These are phyloP conservation scores for Fusarium tanahbumbuense DNA, from an alignment of 2,329 filamentous ascomycete species.

Conservation along the genomic window DNA sequence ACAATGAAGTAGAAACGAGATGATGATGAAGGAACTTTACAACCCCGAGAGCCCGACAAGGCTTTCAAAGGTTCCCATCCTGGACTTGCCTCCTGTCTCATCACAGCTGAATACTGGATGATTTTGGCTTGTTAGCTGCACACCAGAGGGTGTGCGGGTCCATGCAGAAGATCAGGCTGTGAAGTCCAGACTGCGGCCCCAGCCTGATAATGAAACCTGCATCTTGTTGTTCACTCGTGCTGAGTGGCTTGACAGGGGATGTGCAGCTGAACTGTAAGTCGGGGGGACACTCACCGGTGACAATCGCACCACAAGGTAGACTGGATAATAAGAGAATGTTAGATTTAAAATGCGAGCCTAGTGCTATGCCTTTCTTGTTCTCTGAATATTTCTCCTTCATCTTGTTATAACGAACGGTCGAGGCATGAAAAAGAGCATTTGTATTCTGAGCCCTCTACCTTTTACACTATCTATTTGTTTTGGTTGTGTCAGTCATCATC, in stretches of 20 bases:
- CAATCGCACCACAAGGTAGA: not conserved
- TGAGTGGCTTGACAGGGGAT: conserved; percentile 27
- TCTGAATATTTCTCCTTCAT: rapidly evolving
- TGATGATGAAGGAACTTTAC: not conserved
- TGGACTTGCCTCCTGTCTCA: not conserved
- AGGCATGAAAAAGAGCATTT: too few relatives aligned
- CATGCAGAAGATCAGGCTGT: not conserved
- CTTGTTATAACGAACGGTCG: too few relatives aligned
- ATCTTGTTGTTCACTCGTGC: not conserved
- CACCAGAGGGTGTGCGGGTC: not conserved
- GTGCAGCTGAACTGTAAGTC: not conserved
- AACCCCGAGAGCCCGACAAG: not conserved
- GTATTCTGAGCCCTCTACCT: rapidly evolving
- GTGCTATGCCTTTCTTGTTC: not conserved
- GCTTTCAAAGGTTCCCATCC: not conserved
- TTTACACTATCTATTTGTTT: too few relatives aligned
- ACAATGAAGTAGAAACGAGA: not conserved
- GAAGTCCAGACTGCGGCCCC: not conserved
- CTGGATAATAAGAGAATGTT: not conserved
- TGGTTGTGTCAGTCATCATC: rapidly evolving
- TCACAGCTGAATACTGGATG: not conserved
- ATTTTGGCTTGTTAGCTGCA: not conserved
- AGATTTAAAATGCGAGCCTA: not conserved
- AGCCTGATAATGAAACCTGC: conserved; percentile 13
- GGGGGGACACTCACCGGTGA: not conserved